phyloP scores from a whole-genome alignment of 257 asterid species.

The Haberlea rhodopensis region DNA sequence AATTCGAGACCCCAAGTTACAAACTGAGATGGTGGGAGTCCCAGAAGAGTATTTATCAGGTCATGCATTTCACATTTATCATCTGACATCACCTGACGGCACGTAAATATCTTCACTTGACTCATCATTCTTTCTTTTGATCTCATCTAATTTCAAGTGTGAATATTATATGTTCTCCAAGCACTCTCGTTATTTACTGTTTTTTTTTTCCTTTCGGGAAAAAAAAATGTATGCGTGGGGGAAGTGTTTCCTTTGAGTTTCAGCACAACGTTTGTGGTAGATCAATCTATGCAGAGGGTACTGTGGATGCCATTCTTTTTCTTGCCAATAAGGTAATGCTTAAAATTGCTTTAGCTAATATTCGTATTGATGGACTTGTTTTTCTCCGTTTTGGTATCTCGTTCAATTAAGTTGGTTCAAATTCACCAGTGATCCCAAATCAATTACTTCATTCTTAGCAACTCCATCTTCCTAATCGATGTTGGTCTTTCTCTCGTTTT shows the following conservation, averaged over 20 bases:
- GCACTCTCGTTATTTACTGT: constrained; percentile 21
- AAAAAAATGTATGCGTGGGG: neutral
- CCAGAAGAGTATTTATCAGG: constrained; percentile 84
- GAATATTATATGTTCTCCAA: neutral
- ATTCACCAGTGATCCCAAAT: neutral
- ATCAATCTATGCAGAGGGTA: constrained; percentile 97
- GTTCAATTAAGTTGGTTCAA: constrained; percentile 1
- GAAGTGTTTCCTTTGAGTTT: constrained; percentile 85
- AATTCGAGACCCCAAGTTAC: constrained; percentile 75
- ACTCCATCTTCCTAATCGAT: neutral
- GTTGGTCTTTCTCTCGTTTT: too few relatives aligned
- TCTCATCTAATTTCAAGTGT: constrained; percentile 15
- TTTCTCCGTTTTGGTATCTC: neutral
- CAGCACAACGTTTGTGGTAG: constrained; percentile 98
- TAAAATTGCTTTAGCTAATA: neutral
- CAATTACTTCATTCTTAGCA: neutral
- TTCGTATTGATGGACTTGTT: neutral
- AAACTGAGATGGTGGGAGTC: constrained; percentile 87
- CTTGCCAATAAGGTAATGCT: constrained; percentile 74
- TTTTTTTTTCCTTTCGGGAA: neutral
- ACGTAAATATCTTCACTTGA: constrained; percentile 45
- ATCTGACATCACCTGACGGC: constrained; percentile 81
- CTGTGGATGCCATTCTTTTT: constrained; percentile 89
- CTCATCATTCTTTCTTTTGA: constrained; percentile 1
- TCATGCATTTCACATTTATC: constrained; percentile 94